phyloP scores from a whole-genome alignment of 1,284 basidiomycete genomes.

The Erythrobasidium hasegawianum region DNA sequence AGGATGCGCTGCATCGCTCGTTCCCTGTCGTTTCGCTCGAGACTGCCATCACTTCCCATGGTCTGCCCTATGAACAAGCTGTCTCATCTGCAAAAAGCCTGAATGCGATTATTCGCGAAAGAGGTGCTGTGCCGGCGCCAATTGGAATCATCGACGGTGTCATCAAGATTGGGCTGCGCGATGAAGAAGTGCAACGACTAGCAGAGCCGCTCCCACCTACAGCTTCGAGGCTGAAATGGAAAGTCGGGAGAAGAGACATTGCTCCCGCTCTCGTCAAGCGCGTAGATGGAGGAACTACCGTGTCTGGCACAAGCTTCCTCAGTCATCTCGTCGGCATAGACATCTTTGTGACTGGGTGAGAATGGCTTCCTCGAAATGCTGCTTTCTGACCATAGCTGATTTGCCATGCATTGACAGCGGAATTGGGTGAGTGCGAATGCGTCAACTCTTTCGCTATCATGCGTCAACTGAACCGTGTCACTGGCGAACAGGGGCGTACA shows the following conservation, averaged over 20 bases:
- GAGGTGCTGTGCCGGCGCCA: constrained; percentile 80
- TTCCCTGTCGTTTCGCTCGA: constrained; percentile 56
- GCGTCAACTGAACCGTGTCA: neutral
- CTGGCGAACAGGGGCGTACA: constrained; percentile 65
- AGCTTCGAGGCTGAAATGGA: constrained; percentile 51
- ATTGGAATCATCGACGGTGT: constrained; percentile 79
- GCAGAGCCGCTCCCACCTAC: constrained; percentile 57
- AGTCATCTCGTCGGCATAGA: constrained; percentile 73
- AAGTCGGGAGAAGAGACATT: constrained; percentile 84
- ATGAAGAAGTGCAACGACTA: constrained; percentile 65
- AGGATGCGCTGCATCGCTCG: constrained; percentile 62
- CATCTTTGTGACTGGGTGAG: constrained; percentile 40
- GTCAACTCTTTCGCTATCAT: neutral
- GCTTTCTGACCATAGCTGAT: no score
- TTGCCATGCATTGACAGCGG: constrained; percentile 50
- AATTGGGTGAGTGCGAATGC: constrained; percentile 52
- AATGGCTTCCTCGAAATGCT: no score
- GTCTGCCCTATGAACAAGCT: constrained; percentile 43
- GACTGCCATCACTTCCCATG: constrained; percentile 88
- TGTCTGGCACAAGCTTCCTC: constrained; percentile 79
- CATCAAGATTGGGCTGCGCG: constrained; percentile 76
- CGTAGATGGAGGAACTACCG: constrained; percentile 81
- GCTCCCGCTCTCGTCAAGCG: constrained; percentile 54
- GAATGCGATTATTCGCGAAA: constrained; percentile 69
- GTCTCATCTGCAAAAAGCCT: constrained; percentile 67